These are phyloP conservation scores for Clarireedia monteithiana DNA, from an alignment of 2,329 filamentous ascomycete species.

Conservation along the genomic window DNA sequence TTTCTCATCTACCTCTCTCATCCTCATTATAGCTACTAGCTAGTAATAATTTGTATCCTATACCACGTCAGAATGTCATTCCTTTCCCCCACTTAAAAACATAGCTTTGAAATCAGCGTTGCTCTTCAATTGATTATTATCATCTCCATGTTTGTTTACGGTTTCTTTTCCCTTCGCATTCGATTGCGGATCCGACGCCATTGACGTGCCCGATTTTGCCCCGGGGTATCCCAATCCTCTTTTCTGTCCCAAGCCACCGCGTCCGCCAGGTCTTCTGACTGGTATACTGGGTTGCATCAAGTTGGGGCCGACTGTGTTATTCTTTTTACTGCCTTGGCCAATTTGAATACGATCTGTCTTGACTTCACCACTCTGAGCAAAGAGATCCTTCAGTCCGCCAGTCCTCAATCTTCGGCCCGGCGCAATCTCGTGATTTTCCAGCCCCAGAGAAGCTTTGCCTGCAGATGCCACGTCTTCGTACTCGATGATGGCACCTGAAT, in stretches of 20 bases:
- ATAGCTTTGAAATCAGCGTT: slow-evolving; percentile 50
- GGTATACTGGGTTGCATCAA: slow-evolving; percentile 26
- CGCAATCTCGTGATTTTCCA: slow-evolving; percentile 49
- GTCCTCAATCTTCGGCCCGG: slow-evolving; percentile 44
- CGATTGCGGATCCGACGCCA: neutral
- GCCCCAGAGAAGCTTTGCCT: slow-evolving; percentile 59
- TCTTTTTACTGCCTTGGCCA: slow-evolving; percentile 22
- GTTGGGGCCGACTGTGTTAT: slow-evolving; percentile 6
- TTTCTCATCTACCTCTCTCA: neutral
- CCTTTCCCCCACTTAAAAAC: slow-evolving; percentile 24
- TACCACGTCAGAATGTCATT: slow-evolving; percentile 3
- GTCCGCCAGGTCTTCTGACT: slow-evolving; percentile 28
- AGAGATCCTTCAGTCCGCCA: slow-evolving; percentile 47
- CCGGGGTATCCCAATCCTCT: slow-evolving; percentile 28
- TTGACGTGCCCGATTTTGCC: neutral
- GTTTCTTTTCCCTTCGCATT: slow-evolving; percentile 16
- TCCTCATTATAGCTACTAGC: neutral
- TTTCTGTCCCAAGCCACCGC: slow-evolving; percentile 32
- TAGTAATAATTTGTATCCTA: neutral
- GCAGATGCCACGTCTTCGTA: slow-evolving; percentile 59
- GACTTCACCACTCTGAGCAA: slow-evolving; percentile 40
- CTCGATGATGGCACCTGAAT: slow-evolving; percentile 81
- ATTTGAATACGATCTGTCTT: slow-evolving; percentile 35
- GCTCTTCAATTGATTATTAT: slow-evolving; percentile 35
- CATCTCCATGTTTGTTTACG: slow-evolving; percentile 10